Percentiles rank a stretch among this genome's conserved stretches.
phyloP scores from a whole-genome alignment of 768 basidiomycete genomes.

The Hydnum rufescens region DNA sequence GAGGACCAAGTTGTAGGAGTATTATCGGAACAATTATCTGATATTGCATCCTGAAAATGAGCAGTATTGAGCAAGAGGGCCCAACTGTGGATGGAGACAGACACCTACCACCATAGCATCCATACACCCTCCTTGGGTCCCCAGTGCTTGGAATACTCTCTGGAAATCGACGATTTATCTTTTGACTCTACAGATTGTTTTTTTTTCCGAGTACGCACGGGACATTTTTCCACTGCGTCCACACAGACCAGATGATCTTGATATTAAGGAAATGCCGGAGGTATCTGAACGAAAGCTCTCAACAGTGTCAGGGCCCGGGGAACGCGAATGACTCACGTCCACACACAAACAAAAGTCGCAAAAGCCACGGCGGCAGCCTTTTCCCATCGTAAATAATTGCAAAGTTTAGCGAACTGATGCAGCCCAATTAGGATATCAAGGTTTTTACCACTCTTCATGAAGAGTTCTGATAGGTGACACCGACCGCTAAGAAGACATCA shows the following conservation, averaged over 20 bases:
- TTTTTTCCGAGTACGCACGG: slow-evolving; percentile 60
- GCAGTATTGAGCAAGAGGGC: neutral
- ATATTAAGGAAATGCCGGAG: slow-evolving; percentile 87
- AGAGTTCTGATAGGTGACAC: slow-evolving; percentile 14
- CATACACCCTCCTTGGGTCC: slow-evolving; percentile 45
- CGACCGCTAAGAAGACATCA: slow-evolving; percentile 67
- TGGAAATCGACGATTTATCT: neutral
- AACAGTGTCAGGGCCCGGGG: slow-evolving; percentile 5
- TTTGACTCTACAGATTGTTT: too few relatives aligned
- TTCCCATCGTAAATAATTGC: slow-evolving; percentile 69
- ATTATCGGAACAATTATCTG: slow-evolving; percentile 61
- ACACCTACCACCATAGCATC: slow-evolving; percentile 34
- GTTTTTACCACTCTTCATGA: neutral
- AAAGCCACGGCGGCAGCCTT: slow-evolving; percentile 44
- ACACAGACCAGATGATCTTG: slow-evolving; percentile 71
- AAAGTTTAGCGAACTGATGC: slow-evolving; percentile 46
- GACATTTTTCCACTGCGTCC: slow-evolving; percentile 51
- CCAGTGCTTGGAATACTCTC: slow-evolving; percentile 27
- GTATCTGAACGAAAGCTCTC: slow-evolving; percentile 41
- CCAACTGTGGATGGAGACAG: neutral
- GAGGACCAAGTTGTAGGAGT: slow-evolving; percentile 33
- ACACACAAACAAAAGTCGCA: slow-evolving; percentile 41
- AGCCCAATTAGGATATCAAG: neutral
- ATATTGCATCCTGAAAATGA: slow-evolving; percentile 37
- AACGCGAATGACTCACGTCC: slow-evolving; percentile 43